Evolutionary conservation across 768 basidiomycete species (phyloP), one percentile per base, ranked within the genome.

Genomic region (Pleurotus djamor): DNA sequence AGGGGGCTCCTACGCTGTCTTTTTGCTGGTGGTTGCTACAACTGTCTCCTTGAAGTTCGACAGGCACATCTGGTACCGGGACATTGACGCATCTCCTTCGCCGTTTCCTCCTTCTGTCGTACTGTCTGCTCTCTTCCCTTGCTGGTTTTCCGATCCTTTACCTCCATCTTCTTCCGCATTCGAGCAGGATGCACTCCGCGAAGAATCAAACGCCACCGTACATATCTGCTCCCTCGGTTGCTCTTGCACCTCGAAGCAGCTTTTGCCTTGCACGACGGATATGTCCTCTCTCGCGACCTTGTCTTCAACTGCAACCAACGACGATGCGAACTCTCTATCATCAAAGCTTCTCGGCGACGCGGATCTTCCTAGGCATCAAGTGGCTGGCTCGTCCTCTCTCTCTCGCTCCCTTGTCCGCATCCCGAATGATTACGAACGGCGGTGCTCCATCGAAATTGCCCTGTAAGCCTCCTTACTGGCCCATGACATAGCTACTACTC

Each of bases 31-130:
- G n/a, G 64, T 77, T 38, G 62, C 83, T 37, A 85, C 83, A 2
- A 77, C 77, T 45, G 67, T 76, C 52, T 75, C 76, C 17, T 84
- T 74, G 63, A 84, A 86, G 62, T 64, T 62, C 14, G 75, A 83
- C 45, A 41, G 32, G 33, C n/a, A 17, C n/a, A 72, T 86, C 48
- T 85, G 82, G 83, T 61, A 69, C 34, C 79, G 83, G 35, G 83
- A 86, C 56, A 79, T 86, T 55, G 84, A 86, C 64, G 78, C 81
- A 9, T 78, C 81, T 21, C 84, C 84, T 14, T 83, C 83, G 9
- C 84, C 84, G 14, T 85, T 86, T 60, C 84, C 84, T 0, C 67
- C 81, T 43, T 63, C 73, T 4, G 63, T 80, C 52, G 61, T 86
- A 14, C 61, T 80, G 45, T 70, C 68, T 10, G 81, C 71, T 62